Conservation (phyloP, 163 green algal genomes). For the Trebouxia gelatinosa region DNA sequence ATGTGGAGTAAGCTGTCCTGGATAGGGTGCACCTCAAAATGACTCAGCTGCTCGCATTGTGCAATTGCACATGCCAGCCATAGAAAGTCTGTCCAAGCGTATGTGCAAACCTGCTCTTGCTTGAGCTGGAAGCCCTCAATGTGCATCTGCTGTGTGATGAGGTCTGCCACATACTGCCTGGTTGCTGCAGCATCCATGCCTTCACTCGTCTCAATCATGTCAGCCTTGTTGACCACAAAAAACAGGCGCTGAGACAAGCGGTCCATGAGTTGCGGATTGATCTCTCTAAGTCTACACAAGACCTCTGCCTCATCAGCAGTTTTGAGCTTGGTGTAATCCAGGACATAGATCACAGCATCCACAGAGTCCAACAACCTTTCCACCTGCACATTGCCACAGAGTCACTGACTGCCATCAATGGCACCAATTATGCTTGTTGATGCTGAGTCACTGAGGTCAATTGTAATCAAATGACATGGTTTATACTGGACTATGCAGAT, state of each 20-base stretch:
- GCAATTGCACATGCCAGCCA: neutral
- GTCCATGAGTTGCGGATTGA: constrained; percentile 67
- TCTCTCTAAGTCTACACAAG: constrained; percentile 48
- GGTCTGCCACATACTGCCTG: constrained; percentile 67
- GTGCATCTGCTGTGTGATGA: constrained; percentile 69
- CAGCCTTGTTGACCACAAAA: constrained; percentile 64
- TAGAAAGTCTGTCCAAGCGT: neutral
- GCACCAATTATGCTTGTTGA: too few relatives aligned
- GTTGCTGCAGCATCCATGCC: constrained; percentile 62
- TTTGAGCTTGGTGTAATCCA: constrained; percentile 87
- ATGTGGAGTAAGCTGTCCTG: neutral
- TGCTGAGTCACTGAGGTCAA: too few relatives aligned
- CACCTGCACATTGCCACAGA: constrained; percentile 44
- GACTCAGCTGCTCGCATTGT: too few relatives aligned
- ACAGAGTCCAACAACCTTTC: constrained; percentile 72
- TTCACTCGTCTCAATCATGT: constrained; percentile 53
- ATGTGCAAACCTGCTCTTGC: constrained; percentile 56
- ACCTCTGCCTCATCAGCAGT: constrained; percentile 68
- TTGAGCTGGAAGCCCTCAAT: constrained; percentile 61
- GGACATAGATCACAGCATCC: constrained; percentile 72
- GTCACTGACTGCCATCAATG: too few relatives aligned
- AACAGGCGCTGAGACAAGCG: constrained; percentile 67
- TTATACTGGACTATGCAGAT: too few relatives aligned
- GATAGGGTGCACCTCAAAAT: too few relatives aligned
- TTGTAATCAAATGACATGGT: too few relatives aligned